These are phyloP conservation scores for Scedosporium apiospermum DNA, from an alignment of 2,329 filamentous ascomycete genomes.

Conservation along the genomic window DNA sequence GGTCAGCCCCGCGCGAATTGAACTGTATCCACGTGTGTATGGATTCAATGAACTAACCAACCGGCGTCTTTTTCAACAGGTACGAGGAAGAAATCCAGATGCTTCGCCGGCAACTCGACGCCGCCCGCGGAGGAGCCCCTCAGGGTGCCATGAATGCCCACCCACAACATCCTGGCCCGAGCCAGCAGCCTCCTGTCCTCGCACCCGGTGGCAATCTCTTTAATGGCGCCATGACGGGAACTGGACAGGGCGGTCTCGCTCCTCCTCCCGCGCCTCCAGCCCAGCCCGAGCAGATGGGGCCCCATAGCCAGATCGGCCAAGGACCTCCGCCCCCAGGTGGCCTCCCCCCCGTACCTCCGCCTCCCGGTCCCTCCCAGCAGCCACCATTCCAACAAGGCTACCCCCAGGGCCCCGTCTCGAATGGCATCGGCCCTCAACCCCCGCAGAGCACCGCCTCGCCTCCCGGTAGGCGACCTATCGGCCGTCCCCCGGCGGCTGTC, in stretches of 20 bases:
- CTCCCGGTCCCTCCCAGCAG: slow-evolving; percentile 54
- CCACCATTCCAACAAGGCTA: slow-evolving; percentile 66
- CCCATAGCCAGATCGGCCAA: slow-evolving; percentile 54
- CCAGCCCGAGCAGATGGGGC: slow-evolving; percentile 50
- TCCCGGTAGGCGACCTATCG: slow-evolving; percentile 63
- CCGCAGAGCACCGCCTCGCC: slow-evolving; percentile 81
- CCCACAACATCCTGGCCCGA: slow-evolving; percentile 66
- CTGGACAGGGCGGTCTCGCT: slow-evolving; percentile 72
- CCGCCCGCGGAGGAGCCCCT: slow-evolving; percentile 55
- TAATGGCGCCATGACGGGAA: slow-evolving; percentile 89
- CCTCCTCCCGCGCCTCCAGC: slow-evolving; percentile 68
- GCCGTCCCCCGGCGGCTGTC: slow-evolving; percentile 50
- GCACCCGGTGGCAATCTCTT: slow-evolving; percentile 90
- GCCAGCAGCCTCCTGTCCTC: slow-evolving; percentile 80
- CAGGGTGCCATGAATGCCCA: slow-evolving; percentile 55
- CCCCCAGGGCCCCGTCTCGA: slow-evolving; percentile 46
- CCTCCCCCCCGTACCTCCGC: slow-evolving; percentile 46
- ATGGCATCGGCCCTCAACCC: slow-evolving; percentile 72
- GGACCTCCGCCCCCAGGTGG: slow-evolving; percentile 51
- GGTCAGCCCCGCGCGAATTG: background rate
- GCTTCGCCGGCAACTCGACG: slow-evolving; percentile 78
- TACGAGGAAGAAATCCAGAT: slow-evolving; percentile 87
- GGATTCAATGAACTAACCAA: background rate
- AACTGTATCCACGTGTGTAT: background rate
- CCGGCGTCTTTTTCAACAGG: slow-evolving; percentile 34